Evolutionary conservation across 441 rosid genomes (phyloP).

Genomic region (Populus hybrid): DNA sequence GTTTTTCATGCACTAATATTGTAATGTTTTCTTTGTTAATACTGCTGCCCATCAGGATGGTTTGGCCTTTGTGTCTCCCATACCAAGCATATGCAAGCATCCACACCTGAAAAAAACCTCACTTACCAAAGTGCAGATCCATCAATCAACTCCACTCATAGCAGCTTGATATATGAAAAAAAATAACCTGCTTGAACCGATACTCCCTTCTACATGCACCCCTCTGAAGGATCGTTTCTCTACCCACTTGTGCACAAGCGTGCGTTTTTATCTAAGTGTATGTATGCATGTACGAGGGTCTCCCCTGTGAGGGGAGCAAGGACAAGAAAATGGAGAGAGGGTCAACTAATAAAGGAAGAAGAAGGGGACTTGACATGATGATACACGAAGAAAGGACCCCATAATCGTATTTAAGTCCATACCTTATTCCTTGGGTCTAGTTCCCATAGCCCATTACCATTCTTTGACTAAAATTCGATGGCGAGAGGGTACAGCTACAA

Average conservation of each 20-base stretch:
- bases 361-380: conserved; percentile 14
- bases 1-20: neutral
- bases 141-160: neutral
- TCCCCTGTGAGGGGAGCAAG: neutral
- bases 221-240: too few relatives aligned
- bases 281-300: too few relatives aligned
- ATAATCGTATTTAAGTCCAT: conserved; percentile 11
- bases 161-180: neutral
- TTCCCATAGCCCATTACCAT: conserved; percentile 1
- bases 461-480: conserved; percentile 17
- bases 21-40: neutral
- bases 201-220: too few relatives aligned
- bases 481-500: too few relatives aligned
- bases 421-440: conserved; percentile 21
- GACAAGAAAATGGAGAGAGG: neutral
- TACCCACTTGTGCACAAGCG: too few relatives aligned
- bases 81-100: too few relatives aligned
- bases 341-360: neutral
- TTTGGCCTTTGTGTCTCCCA: neutral
- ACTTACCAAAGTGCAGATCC: neutral
- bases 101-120: too few relatives aligned
- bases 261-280: too few relatives aligned
- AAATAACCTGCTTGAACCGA: too few relatives aligned
- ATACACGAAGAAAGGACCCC: conserved; percentile 13
- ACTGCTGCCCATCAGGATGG: neutral